Evolutionary conservation across 202 grass and related monocot species (phyloP).

Genomic region (Carex arenaria): DNA sequence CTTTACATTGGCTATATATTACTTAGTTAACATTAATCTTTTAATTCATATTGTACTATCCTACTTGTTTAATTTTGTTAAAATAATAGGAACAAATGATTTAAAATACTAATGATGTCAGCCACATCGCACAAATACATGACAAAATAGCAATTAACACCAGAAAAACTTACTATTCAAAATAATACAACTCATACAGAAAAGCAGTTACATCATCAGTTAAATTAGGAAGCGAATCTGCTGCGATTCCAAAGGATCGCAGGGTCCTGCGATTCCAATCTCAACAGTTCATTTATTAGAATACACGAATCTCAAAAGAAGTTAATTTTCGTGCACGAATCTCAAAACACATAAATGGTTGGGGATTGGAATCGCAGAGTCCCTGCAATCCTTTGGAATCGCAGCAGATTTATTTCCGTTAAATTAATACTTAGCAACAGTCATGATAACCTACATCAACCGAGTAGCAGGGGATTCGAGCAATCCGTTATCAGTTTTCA

Average conservation of each 20-base stretch:
- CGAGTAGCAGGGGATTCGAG: background rate
- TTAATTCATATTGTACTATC: background rate
- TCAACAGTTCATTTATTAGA: too few species aligned
- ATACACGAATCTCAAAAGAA: too few species aligned
- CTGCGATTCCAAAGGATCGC: too few species aligned
- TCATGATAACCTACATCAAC: background rate
- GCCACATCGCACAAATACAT: background rate
- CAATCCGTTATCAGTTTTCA: background rate
- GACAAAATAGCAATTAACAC: background rate
- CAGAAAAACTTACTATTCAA: background rate
- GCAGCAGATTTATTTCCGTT: too few species aligned
- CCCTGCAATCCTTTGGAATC: too few species aligned
- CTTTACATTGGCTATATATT: background rate
- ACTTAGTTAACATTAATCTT: background rate
- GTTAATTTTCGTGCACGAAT: too few species aligned
- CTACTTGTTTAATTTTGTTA: background rate
- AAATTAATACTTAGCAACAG: background rate
- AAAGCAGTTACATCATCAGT: background rate
- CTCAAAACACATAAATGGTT: too few species aligned
- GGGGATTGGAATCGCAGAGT: too few species aligned
- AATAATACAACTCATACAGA: background rate
- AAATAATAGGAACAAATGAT: background rate
- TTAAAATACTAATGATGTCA: background rate
- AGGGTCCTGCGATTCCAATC: too few species aligned
- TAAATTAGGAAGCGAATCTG: too few species aligned